Evolutionary conservation across 2,329 filamentous ascomycete species (phyloP), one percentile per base, ranked within the genome.

Genomic region (Ophiostoma montium): DNA sequence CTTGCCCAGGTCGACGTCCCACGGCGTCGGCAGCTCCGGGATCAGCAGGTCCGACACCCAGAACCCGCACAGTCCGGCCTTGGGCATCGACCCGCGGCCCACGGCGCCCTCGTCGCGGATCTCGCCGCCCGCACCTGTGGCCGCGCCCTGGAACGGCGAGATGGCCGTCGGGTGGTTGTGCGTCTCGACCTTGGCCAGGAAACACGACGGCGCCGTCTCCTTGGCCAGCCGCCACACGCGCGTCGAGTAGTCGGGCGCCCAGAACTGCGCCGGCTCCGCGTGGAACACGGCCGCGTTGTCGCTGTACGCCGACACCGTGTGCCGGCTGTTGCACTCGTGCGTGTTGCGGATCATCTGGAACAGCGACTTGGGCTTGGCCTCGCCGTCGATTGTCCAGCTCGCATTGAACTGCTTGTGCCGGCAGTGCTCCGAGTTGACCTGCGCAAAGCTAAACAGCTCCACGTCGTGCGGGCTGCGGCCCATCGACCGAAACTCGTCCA

Each of bases 391-490:
- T 15, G 82, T 92, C 87, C 92, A 98, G 52, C 81, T 82, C 27
- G 92, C 89, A 65, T 98, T 98, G 76, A 98, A 98, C 59, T 94
- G 85, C 71, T 95, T 94, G 63, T 76, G 74, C 21, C 73, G 71
- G 57, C 74, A 95, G 66, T 96, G 90, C 72, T 98, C 92, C 3
- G 90, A 96, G 70, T 96, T 96, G 63, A 98, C 90, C 67, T 98
- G 92, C 15, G 90, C 90, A 64, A 96, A 98, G 92, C 96, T 96
- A 73, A 96, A 96, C 19, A 96, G 74, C 68, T 98, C 92, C 41
- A 96, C 86, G 63, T 96, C 92, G 53, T 88, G 82, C 1, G 86
- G 86, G 45, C 76, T 70, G 35, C 80, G 70, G 54, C 78, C 76
- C 16, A 80, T 75, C 35, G 78, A 70, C 6, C 78, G 78, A 65